Conservation (phyloP, 1,284 basidiomycete species). For the Inonotus hispidus region DNA sequence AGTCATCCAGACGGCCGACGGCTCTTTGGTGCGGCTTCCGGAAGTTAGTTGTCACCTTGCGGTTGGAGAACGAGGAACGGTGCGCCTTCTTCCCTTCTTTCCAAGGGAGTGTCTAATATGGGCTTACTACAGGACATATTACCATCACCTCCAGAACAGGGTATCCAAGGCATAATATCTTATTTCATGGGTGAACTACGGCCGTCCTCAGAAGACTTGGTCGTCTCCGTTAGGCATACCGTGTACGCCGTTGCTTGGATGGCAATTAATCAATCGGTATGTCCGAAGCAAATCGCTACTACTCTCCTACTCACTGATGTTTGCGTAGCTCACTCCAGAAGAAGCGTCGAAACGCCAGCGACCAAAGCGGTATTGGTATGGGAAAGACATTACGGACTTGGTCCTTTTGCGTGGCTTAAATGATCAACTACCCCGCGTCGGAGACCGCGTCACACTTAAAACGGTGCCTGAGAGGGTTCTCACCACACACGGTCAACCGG, state of each 20-base stretch:
- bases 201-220: slow-evolving; percentile 48
- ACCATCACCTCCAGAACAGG: slow-evolving; percentile 39
- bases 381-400: slow-evolving; percentile 59
- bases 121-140: slow-evolving; percentile 52
- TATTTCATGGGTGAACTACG: slow-evolving; percentile 41
- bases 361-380: slow-evolving; percentile 74
- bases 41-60: slow-evolving; percentile 68
- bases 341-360: slow-evolving; percentile 54
- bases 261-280: slow-evolving; percentile 80
- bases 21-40: slow-evolving; percentile 61
- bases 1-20: slow-evolving; percentile 54
- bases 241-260: slow-evolving; percentile 84
- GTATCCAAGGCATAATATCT: slow-evolving; percentile 42
- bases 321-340: slow-evolving; percentile 48
- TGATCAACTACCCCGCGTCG: slow-evolving; percentile 61
- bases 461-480: slow-evolving; percentile 39
- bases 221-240: slow-evolving; percentile 72
- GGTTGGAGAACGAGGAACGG: slow-evolving; percentile 67
- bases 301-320: slow-evolving; percentile 13
- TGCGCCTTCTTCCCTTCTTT: slow-evolving; percentile 29
- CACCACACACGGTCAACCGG: slow-evolving; percentile 51
- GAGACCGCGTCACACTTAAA: slow-evolving; percentile 59
- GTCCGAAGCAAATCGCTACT: slow-evolving; percentile 23
- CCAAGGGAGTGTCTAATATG: background rate
- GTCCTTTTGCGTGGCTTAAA: slow-evolving; percentile 57